These are phyloP conservation scores for Colletotrichum theobromicola DNA, from an alignment of 2,329 filamentous ascomycete genomes.

Conservation along the genomic window DNA sequence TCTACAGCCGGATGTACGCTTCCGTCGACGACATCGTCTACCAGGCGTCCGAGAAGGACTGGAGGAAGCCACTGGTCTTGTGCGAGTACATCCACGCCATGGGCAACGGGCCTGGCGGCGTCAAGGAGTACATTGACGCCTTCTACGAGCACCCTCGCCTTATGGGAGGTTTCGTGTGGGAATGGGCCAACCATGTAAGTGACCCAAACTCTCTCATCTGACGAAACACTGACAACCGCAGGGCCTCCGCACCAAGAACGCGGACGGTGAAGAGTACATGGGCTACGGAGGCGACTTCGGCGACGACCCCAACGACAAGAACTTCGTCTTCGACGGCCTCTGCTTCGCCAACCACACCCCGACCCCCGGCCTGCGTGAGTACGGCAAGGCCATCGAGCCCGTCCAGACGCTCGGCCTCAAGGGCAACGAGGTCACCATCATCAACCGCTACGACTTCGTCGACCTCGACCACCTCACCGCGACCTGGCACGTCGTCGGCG, in stretches of 20 bases:
- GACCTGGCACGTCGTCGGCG: conserved; percentile 45
- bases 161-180: conserved; percentile 72
- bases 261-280: conserved; percentile 52
- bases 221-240: conserved; percentile 19
- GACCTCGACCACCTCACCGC: conserved; percentile 55
- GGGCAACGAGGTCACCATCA: conserved; percentile 46
- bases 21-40: conserved; percentile 49
- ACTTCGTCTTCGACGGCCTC: conserved; percentile 65
- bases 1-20: conserved; percentile 72
- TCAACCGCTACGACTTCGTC: conserved; percentile 61
- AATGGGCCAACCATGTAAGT: conserved; percentile 65
- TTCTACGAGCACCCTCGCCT: conserved; percentile 58
- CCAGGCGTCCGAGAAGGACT: conserved; percentile 44
- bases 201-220: not conserved
- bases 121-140: conserved; percentile 70
- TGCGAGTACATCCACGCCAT: conserved; percentile 67
- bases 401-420: conserved; percentile 54
- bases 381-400: conserved; percentile 65
- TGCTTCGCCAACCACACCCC: conserved; percentile 54
- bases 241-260: conserved; percentile 48
- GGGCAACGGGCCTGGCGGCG: conserved; percentile 73
- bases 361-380: conserved; percentile 56
- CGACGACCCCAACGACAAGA: conserved; percentile 63
- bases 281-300: conserved; percentile 68
- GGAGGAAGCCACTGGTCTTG: conserved; percentile 62